These are phyloP conservation scores for Kwoniella sp. DNA, from an alignment of 768 basidiomycete genomes.

Conservation along the genomic window DNA sequence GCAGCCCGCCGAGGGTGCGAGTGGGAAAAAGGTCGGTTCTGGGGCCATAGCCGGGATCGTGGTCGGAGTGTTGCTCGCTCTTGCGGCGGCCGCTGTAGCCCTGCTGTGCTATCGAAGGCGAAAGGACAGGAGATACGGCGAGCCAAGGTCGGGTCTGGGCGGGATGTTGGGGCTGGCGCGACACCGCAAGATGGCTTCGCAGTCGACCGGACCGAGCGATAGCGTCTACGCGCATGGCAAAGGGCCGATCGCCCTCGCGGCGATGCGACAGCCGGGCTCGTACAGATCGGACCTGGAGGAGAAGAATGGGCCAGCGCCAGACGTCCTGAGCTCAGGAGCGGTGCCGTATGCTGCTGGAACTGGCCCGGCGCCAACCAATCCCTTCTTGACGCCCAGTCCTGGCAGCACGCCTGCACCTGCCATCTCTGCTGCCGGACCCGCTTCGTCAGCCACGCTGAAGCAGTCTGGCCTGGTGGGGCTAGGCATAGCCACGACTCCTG, in stretches of 20 bases:
- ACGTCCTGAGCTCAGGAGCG: too few relatives aligned
- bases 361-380: too few relatives aligned
- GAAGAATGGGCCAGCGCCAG: background rate
- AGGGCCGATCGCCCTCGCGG: slow-evolving; percentile 5
- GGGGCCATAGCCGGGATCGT: slow-evolving; percentile 34
- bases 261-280: background rate
- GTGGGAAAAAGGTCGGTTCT: slow-evolving; percentile 3
- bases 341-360: too few relatives aligned
- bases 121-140: background rate
- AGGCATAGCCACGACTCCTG: too few relatives aligned
- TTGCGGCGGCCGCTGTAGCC: slow-evolving; percentile 2
- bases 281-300: slow-evolving; percentile 7
- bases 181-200: slow-evolving; percentile 12
- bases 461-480: too few relatives aligned
- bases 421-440: too few relatives aligned
- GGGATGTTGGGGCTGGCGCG: background rate
- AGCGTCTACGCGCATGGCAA: background rate
- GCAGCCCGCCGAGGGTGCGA: background rate
- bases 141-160: background rate
- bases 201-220: background rate
- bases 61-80: slow-evolving; percentile 16
- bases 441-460: too few relatives aligned
- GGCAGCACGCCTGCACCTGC: too few relatives aligned
- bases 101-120: slow-evolving; percentile 10
- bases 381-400: too few relatives aligned